Percentiles rank a stretch among this genome's conserved stretches.
Evolutionary conservation across 2,329 filamentous ascomycete genomes (phyloP).

Genomic region (Leptographium procerum): DNA sequence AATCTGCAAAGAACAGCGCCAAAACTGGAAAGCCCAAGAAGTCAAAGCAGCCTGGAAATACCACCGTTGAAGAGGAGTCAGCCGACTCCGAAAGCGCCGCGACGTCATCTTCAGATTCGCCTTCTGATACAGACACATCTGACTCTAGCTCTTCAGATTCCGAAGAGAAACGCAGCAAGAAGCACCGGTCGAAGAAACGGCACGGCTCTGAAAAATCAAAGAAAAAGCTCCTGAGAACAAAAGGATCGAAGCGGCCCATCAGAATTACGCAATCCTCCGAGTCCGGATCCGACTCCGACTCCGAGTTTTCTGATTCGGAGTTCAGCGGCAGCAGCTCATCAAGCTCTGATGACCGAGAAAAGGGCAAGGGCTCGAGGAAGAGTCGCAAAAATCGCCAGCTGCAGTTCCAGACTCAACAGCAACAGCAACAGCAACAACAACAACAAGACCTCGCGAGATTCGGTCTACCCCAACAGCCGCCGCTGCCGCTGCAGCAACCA

Average conservation of each 20-base stretch:
- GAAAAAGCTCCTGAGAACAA: conserved; percentile 16
- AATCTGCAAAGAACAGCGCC: conserved; percentile 16
- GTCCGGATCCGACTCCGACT: conserved; percentile 6
- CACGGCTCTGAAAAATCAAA: conserved; percentile 18
- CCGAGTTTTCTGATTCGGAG: conserved; percentile 12
- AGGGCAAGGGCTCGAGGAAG: background rate
- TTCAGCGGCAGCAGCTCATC: background rate
- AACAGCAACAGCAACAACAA: conserved; percentile 4
- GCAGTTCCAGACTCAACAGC: conserved; percentile 11
- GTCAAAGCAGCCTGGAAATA: conserved; percentile 14
- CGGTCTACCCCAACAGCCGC: background rate
- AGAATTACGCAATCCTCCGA: conserved; percentile 12
- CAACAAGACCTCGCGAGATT: conserved; percentile 1
- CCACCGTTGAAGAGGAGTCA: conserved; percentile 6
- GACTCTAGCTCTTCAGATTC: conserved; percentile 14
- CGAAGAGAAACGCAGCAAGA: conserved; percentile 17
- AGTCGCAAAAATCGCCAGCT: conserved; percentile 10
- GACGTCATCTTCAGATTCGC: conserved; percentile 16
- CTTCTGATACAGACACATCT: conserved; percentile 9
- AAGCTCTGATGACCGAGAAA: conserved; percentile 1
- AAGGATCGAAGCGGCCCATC: conserved; percentile 14
- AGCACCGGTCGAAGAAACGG: conserved; percentile 18
- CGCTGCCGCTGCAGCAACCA: background rate
- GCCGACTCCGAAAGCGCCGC: conserved; percentile 9
- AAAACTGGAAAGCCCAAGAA: conserved; percentile 21